Base-by-base conservation (phyloP, 75 land plant species). In the Cupressus sempervirens region DNA sequence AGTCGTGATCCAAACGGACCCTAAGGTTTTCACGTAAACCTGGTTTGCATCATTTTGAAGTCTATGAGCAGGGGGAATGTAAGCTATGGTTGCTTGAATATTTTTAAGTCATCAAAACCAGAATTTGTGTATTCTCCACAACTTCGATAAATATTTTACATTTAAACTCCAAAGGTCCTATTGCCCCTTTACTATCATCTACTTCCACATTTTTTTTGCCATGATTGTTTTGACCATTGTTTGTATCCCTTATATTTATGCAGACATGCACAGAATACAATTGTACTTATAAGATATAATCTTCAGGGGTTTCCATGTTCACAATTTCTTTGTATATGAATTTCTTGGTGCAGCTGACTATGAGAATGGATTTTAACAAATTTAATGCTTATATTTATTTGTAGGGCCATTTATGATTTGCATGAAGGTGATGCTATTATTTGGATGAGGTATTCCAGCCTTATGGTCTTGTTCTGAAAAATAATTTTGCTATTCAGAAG, bases 401-500 rank as follows among this genome's bases (percentile, higher is more conserved):
- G 74, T 72, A 72, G 74, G 74, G 74, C 15, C 7, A 11, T 72
- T 70, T 35, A 72, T 72, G 35, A 72, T 32, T n/a, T 12, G 12
- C 74, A 72, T 72, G 74, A 32, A 32, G 74, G 9, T 4, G 35
- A 30, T 72, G 74, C 74, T 72, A 2, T 72, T 12, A 72, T 32
- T 50, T 35, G 20, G 26, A 82, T 84, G 53, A 90, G 53, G 54
- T 76, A 86, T 45, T 86, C 87, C 54, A 86, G 82, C 83, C 91
- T 86, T 10, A 84, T 86, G 81, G 87, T 15, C 87, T 91, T 58
- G 68, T 86, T 32, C 7, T 92, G 16, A 72, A 81, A 48, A 90
- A 73, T 84, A 90, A 83, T 45, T 84, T 85, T 6, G 3, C 88
- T 15, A 89, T 93, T 83, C 84, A 86, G 1, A 85, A 90, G 23